Conservation (phyloP, 805 yeast genomes). For the Candida caryicola region DNA sequence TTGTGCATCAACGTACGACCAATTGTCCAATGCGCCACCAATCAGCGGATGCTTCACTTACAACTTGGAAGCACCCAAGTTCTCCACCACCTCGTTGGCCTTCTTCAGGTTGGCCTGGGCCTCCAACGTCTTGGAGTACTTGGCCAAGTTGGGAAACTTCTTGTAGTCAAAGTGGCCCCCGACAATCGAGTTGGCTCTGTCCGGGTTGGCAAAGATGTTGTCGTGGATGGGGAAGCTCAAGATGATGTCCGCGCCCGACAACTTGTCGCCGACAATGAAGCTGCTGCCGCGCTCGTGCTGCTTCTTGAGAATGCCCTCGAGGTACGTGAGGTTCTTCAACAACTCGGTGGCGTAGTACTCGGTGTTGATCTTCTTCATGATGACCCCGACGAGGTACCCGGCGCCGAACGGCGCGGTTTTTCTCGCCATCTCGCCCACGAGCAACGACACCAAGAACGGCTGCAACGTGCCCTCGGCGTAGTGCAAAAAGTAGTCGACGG, state of each 20-base stretch:
- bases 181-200: not conserved
- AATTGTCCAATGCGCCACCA: too few species aligned
- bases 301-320: conserved; percentile 27
- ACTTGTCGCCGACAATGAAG: conserved; percentile 32
- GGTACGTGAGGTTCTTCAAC: conserved; percentile 21
- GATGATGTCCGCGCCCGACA: conserved; percentile 39
- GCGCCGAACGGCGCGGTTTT: conserved; percentile 27
- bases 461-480: conserved; percentile 26
- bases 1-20: too few species aligned
- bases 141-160: conserved; percentile 20
- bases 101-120: conserved; percentile 13
- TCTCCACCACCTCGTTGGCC: conserved; percentile 12
- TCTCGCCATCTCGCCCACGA: conserved; percentile 25
- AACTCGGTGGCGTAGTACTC: conserved; percentile 27
- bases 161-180: conserved; percentile 7
- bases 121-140: conserved; percentile 20
- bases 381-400: conserved; percentile 18
- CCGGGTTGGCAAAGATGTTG: conserved; percentile 13
- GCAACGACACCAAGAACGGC: conserved; percentile 19
- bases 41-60: too few species aligned
- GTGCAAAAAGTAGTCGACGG: conserved; percentile 25
- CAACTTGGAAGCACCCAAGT: conserved; percentile 1
- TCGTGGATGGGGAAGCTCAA: conserved; percentile 32
- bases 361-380: conserved; percentile 22
- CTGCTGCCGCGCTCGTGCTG: conserved; percentile 17